Percentiles rank a stretch among this genome's conserved stretches.
Conservation (phyloP, 257 asterid genomes). For the Scutellaria minor region DNA sequence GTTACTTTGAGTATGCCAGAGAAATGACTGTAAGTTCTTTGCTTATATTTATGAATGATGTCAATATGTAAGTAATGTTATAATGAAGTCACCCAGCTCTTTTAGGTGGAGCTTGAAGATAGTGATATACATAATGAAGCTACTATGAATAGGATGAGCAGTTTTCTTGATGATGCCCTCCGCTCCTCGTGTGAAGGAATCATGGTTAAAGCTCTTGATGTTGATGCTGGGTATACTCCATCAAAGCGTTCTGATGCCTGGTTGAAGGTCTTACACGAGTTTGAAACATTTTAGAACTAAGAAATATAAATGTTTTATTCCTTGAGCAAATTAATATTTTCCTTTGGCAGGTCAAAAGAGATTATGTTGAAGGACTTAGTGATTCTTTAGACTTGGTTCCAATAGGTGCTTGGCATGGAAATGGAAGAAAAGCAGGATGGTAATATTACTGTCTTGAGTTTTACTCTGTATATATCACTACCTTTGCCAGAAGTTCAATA, state of each 20-base stretch:
- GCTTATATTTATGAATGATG: conserved; percentile 10
- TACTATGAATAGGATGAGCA: conserved; percentile 61
- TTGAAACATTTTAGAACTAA: conserved; percentile 28
- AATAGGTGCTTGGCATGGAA: conserved; percentile 95
- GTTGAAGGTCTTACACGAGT: conserved; percentile 65
- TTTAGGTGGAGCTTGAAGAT: conserved; percentile 73
- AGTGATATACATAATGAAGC: conserved; percentile 65
- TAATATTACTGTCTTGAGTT: conserved; percentile 32
- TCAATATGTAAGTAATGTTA: conserved; percentile 10
- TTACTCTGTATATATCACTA: conserved; percentile 12
- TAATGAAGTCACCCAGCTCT: conserved; percentile 32
- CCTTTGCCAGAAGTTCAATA: neutral
- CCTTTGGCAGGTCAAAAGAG: conserved; percentile 76
- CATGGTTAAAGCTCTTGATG: conserved; percentile 85
- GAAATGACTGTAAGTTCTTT: conserved; percentile 69
- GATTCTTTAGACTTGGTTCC: conserved; percentile 96
- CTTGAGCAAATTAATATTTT: conserved; percentile 16
- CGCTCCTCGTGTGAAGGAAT: conserved; percentile 87
- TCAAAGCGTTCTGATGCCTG: conserved; percentile 94
- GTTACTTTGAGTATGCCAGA: conserved; percentile 78
- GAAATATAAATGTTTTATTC: conserved; percentile 24
- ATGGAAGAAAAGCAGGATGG: conserved; percentile 99
- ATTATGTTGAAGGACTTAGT: conserved; percentile 78
- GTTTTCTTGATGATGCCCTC: conserved; percentile 69
- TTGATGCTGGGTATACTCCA: conserved; percentile 79